Percentiles rank a stretch among this genome's conserved stretches.
Conservation (phyloP, 2,329 filamentous ascomycete species). For the Lachnellula occidentalis region DNA sequence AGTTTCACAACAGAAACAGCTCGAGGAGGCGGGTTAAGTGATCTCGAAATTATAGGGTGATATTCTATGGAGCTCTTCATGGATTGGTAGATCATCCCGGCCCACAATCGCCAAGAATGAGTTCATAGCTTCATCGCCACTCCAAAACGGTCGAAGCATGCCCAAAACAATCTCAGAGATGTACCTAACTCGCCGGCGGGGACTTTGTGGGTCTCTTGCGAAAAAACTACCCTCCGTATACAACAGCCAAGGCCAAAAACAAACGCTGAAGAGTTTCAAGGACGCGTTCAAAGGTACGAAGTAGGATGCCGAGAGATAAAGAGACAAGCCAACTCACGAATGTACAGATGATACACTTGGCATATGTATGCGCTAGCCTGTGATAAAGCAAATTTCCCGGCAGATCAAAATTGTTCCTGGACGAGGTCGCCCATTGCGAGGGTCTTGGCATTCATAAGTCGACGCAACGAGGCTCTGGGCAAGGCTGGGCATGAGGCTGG, state of each 20-base stretch:
- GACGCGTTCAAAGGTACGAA: conserved; percentile 2
- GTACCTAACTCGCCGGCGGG: conserved; percentile 4
- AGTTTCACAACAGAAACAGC: conserved; percentile 18
- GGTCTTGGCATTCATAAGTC: not conserved
- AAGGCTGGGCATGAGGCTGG: conserved; percentile 8
- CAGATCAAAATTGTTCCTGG: not conserved
- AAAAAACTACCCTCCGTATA: too few species aligned
- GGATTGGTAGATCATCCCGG: not conserved
- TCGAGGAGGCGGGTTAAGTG: conserved; percentile 14
- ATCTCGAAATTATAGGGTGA: not conserved
- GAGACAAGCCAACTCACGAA: conserved; percentile 1
- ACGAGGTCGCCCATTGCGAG: conserved; percentile 9
- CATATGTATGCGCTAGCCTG: conserved; percentile 3
- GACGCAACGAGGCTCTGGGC: conserved; percentile 10
- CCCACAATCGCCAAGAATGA: not conserved
- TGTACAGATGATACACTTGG: conserved; percentile 11
- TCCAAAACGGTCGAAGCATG: conserved; percentile 10
- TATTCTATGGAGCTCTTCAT: not conserved
- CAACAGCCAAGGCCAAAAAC: conserved; percentile 16
- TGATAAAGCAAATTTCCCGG: conserved; percentile 7
- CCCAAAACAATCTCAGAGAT: conserved; percentile 11
- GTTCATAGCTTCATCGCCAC: conserved; percentile 6
- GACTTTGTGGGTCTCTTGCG: not conserved
- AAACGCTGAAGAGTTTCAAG: conserved; percentile 15
- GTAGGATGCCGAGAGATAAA: conserved; percentile 17